phyloP scores from a whole-genome alignment of 1,139 yeast species.

The Blastobotrys serpentis region DNA sequence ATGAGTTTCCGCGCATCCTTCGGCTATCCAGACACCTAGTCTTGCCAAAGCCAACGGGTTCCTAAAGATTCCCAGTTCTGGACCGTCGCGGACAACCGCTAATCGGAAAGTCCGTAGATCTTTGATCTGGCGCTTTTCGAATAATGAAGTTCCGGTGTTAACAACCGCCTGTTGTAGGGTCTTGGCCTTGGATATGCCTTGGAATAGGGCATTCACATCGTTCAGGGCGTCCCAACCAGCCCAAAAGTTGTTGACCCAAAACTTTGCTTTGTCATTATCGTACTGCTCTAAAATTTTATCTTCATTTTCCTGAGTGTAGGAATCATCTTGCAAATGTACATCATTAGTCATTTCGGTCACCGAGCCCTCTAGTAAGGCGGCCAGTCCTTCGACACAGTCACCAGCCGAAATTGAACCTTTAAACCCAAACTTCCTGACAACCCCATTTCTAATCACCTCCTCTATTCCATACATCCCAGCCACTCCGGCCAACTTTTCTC shows the following conservation, averaged over 20 bases:
- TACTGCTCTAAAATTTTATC: constrained; percentile 26
- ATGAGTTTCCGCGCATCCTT: constrained; percentile 81
- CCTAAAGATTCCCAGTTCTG: constrained; percentile 71
- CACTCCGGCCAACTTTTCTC: constrained; percentile 66
- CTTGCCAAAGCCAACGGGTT: constrained; percentile 85
- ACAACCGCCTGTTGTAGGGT: constrained; percentile 80
- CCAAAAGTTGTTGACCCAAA: constrained; percentile 92
- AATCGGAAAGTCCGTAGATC: constrained; percentile 78
- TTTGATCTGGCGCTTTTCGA: constrained; percentile 78
- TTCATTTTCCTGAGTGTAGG: constrained; percentile 6
- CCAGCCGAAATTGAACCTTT: constrained; percentile 87
- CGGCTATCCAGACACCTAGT: constrained; percentile 87
- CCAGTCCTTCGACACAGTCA: constrained; percentile 86
- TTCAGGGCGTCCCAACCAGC: constrained; percentile 90
- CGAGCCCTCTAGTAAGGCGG: constrained; percentile 68
- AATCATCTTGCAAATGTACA: constrained; percentile 10
- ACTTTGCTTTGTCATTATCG: constrained; percentile 52
- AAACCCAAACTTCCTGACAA: constrained; percentile 80
- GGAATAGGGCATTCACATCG: constrained; percentile 57
- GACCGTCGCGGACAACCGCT: constrained; percentile 88
- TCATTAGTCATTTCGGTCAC: constrained; percentile 8
- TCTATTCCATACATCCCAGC: constrained; percentile 77
- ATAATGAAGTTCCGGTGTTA: constrained; percentile 80
- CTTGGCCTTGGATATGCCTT: constrained; percentile 81
- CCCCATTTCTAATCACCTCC: constrained; percentile 82